These are phyloP conservation scores for Zhuliangozyma parablackwelliae DNA, from an alignment of 1,139 yeast genomes.

Conservation along the genomic window DNA sequence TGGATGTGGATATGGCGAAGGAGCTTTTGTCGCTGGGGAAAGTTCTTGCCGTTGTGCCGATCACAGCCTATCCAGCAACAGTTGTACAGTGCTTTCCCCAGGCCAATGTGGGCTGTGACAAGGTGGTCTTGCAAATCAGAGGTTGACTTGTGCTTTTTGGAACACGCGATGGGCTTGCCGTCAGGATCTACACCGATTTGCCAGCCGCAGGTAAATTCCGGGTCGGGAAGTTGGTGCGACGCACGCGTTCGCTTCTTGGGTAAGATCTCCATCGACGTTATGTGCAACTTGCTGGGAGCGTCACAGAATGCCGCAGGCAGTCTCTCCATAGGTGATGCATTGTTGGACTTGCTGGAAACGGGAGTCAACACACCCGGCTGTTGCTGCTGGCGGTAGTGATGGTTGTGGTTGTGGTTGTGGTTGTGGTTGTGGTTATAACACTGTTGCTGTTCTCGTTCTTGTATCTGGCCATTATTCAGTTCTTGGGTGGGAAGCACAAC, in stretches of 20 bases:
- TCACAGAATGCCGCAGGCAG: too few species aligned
- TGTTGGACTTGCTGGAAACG: conserved; percentile 5
- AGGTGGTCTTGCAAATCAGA: conserved; percentile 70
- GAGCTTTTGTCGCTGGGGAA: conserved; percentile 80
- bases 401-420: too few species aligned
- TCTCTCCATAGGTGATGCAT: conserved; percentile 1
- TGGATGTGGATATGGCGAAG: conserved; percentile 85
- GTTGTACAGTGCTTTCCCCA: conserved; percentile 63
- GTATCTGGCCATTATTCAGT: too few species aligned
- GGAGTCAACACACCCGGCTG: conserved; percentile 12
- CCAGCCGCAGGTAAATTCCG: conserved; percentile 44
- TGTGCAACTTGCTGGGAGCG: conserved; percentile 15
- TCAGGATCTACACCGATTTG: conserved; percentile 26
- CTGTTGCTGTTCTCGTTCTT: too few species aligned
- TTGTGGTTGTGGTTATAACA: too few species aligned
- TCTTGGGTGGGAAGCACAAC: too few species aligned
- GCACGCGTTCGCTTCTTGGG: conserved; percentile 15
- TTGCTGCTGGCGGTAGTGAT: too few species aligned
- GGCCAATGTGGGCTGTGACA: conserved; percentile 61
- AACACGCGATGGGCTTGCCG: conserved; percentile 45
- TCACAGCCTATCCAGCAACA: conserved; percentile 82
- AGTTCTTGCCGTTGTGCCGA: conserved; percentile 55
- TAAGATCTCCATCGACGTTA: conserved; percentile 31
- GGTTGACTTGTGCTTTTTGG: conserved; percentile 41
- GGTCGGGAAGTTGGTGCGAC: conserved; percentile 12